Evolutionary conservation across 1,284 basidiomycete genomes (phyloP).

Genomic region (Cutaneotrichosporon sp.): DNA sequence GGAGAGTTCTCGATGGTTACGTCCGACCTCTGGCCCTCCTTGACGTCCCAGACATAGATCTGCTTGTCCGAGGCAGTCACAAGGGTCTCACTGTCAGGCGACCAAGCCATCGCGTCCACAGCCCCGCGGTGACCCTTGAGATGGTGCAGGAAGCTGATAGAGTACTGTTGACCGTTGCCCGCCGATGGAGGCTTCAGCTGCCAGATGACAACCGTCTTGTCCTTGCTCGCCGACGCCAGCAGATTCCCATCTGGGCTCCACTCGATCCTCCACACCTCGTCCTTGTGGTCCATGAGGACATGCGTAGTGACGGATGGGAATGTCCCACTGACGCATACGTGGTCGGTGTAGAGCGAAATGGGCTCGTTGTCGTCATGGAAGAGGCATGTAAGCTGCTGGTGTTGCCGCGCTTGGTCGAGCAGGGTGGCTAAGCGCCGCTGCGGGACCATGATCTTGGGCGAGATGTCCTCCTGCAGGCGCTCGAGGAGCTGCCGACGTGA

Average conservation of each 20-base stretch:
- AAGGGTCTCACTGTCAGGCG: constrained; percentile 76
- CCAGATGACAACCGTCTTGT: constrained; percentile 88
- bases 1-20: constrained; percentile 25
- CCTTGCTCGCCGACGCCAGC: constrained; percentile 84
- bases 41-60: constrained; percentile 83
- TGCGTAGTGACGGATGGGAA: constrained; percentile 85
- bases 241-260: constrained; percentile 88
- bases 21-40: constrained; percentile 35
- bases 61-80: constrained; percentile 74
- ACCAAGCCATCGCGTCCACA: constrained; percentile 84
- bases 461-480: constrained; percentile 83
- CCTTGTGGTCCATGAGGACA: constrained; percentile 77
- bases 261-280: constrained; percentile 93
- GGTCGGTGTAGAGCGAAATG: constrained; percentile 82
- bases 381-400: constrained; percentile 73
- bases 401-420: constrained; percentile 77
- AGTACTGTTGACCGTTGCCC: constrained; percentile 30
- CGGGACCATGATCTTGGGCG: constrained; percentile 88
- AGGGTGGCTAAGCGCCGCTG: constrained; percentile 80
- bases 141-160: constrained; percentile 40
- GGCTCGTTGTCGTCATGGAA: constrained; percentile 67
- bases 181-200: constrained; percentile 58
- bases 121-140: constrained; percentile 70
- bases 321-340: constrained; percentile 71
- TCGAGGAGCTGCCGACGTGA: constrained; percentile 76